Evolutionary conservation across 768 basidiomycete genomes (phyloP).

Genomic region (Collybia sordida): DNA sequence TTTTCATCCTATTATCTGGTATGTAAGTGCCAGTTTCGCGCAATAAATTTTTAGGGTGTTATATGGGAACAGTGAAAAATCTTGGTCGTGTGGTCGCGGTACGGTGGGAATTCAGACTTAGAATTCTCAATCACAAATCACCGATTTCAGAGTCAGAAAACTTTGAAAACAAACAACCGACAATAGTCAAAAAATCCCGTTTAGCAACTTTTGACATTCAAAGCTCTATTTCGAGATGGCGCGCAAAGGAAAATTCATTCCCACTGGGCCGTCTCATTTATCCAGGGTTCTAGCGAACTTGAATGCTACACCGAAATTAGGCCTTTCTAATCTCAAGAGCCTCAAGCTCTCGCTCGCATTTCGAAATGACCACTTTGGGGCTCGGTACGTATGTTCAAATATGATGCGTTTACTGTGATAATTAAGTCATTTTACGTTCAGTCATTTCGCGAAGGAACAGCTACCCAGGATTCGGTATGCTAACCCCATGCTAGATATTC

Average conservation of each 20-base stretch:
- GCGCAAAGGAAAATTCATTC: slow-evolving; percentile 17
- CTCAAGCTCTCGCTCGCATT: slow-evolving; percentile 57
- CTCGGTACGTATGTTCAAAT: slow-evolving; percentile 46
- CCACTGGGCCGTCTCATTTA: slow-evolving; percentile 52
- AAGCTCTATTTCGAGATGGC: slow-evolving; percentile 10
- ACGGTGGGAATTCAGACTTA: too few relatives aligned
- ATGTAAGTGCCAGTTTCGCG: too few relatives aligned
- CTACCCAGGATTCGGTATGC: slow-evolving; percentile 76
- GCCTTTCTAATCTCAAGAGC: slow-evolving; percentile 45
- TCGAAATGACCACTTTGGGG: slow-evolving; percentile 73
- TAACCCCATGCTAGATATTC: slow-evolving; percentile 66
- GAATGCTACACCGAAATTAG: slow-evolving; percentile 49
- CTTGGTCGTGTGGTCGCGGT: too few relatives aligned
- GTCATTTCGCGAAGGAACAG: slow-evolving; percentile 80
- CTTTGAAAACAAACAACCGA: slow-evolving; percentile 8
- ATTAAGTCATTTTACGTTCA: slow-evolving; percentile 18
- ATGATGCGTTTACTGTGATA: neutral
- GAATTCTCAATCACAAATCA: too few relatives aligned
- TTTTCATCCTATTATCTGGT: too few relatives aligned
- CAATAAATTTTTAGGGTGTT: too few relatives aligned
- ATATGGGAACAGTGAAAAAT: too few relatives aligned
- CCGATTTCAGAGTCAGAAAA: too few relatives aligned
- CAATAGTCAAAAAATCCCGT: slow-evolving; percentile 12
- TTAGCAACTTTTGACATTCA: neutral
- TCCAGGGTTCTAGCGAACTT: slow-evolving; percentile 53